These are phyloP conservation scores for Trichoderma breve DNA, from an alignment of 2,329 filamentous ascomycete species.

Conservation along the genomic window DNA sequence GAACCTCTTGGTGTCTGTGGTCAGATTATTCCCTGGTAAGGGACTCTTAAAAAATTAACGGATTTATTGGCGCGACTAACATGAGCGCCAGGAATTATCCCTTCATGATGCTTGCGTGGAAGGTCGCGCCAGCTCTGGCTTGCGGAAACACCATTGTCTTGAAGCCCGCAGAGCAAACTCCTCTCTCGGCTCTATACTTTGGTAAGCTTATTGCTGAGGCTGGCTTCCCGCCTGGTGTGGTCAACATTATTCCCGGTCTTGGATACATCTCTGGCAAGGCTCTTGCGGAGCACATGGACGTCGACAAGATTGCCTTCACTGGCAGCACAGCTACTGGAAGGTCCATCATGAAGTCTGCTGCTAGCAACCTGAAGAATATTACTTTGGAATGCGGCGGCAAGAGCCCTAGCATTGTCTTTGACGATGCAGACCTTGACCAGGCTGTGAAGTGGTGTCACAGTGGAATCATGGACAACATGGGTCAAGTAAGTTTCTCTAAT, in stretches of 20 bases:
- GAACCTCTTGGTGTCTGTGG: conserved; percentile 65
- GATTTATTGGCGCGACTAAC: background rate
- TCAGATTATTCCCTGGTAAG: conserved; percentile 70
- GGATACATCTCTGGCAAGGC: conserved; percentile 7
- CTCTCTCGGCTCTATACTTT: conserved; percentile 17
- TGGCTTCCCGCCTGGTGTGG: conserved; percentile 13
- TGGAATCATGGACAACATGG: conserved; percentile 47
- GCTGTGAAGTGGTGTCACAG: conserved; percentile 13
- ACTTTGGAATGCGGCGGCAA: conserved; percentile 74
- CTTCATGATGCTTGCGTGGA: conserved; percentile 72
- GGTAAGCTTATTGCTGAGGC: conserved; percentile 9
- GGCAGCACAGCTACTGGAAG: conserved; percentile 12
- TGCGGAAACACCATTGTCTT: conserved; percentile 66
- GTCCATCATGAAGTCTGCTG: conserved; percentile 69
- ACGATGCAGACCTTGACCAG: conserved; percentile 14
- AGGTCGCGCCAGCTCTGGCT: conserved; percentile 67
- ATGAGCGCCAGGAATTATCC: conserved; percentile 61
- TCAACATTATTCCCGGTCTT: conserved; percentile 17
- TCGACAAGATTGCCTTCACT: conserved; percentile 19
- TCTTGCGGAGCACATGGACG: conserved; percentile 9
- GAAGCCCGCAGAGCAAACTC: conserved; percentile 69
- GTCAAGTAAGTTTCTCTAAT: conserved; percentile 56
- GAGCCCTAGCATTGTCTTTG: conserved; percentile 16
- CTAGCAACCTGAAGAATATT: conserved; percentile 74
- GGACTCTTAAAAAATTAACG: background rate